A percentile compares a stretch with the other conserved stretches of the same genome.
Evolutionary conservation across 306 rosid genomes (phyloP).

Genomic region (Prinsepia uniflora): DNA sequence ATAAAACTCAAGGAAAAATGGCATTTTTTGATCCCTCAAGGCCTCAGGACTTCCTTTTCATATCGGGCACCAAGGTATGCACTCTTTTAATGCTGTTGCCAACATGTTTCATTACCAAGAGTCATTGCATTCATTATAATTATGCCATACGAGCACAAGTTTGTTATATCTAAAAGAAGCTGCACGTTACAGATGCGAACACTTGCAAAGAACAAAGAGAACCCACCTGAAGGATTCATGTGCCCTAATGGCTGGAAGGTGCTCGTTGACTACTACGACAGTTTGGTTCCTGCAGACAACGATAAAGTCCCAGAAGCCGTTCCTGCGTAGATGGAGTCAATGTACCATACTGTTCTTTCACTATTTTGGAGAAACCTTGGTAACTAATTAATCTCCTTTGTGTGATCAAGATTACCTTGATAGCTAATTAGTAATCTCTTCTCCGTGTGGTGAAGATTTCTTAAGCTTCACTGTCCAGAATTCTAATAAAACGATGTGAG

Average conservation of each 20-base stretch:
- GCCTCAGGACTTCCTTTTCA: conserved; percentile 85
- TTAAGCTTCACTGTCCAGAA: conserved; percentile 27
- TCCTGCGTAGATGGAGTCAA: conserved; percentile 45
- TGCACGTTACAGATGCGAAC: conserved; percentile 71
- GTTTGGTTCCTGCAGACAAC: conserved; percentile 47
- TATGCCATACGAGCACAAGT: not conserved
- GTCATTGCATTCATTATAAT: not conserved
- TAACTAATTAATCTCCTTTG: conserved; percentile 36
- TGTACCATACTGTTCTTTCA: conserved; percentile 30
- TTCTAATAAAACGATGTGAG: conserved; percentile 42
- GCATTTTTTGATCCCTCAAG: conserved; percentile 96
- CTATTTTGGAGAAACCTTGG: conserved; percentile 50
- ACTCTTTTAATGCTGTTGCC: conserved; percentile 4
- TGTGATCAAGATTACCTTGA: conserved; percentile 25
- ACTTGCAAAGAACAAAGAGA: conserved; percentile 86
- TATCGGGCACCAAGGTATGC: conserved; percentile 92
- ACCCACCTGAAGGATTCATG: conserved; percentile 97
- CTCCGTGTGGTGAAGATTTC: conserved; percentile 27
- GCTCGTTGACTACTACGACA: conserved; percentile 87
- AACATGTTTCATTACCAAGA: not conserved
- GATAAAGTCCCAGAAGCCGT: conserved; percentile 73
- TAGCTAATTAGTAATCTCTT: conserved; percentile 31
- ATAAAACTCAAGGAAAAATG: conserved; percentile 90
- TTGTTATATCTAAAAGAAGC: conserved; percentile 5
- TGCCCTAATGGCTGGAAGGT: conserved; percentile 98